A percentile compares a stretch with the other conserved stretches of the same genome.
Evolutionary conservation across 306 rosid genomes (phyloP).

Genomic region (Fagus crenata): DNA sequence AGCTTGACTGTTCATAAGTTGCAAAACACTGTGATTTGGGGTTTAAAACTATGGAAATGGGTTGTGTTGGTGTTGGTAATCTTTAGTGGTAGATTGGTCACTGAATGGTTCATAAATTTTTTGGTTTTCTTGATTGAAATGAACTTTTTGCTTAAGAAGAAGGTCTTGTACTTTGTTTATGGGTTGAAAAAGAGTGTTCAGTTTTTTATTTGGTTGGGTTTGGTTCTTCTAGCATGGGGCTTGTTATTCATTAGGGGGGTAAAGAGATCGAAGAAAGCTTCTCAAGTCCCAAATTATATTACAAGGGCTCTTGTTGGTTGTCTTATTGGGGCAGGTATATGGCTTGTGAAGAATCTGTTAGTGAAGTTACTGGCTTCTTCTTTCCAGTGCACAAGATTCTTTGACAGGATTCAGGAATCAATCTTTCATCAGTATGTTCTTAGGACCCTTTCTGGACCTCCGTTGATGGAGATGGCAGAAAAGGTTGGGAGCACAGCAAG

Average conservation of each 20-base stretch:
- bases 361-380: constrained; percentile 65
- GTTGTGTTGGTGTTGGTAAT: constrained; percentile 60
- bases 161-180: constrained; percentile 79
- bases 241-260: constrained; percentile 50
- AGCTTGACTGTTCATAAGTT: constrained; percentile 39
- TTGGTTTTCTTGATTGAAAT: constrained; percentile 66
- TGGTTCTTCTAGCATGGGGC: constrained; percentile 73
- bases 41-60: constrained; percentile 71
- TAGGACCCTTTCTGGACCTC: constrained; percentile 72
- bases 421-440: constrained; percentile 79
- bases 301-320: constrained; percentile 64
- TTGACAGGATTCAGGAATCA: constrained; percentile 84
- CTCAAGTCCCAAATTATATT: constrained; percentile 44
- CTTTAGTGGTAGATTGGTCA: constrained; percentile 64
- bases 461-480: constrained; percentile 62
- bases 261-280: constrained; percentile 40
- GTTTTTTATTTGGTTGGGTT: constrained; percentile 62
- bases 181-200: constrained; percentile 76
- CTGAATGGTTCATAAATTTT: constrained; percentile 63
- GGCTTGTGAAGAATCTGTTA: constrained; percentile 62
- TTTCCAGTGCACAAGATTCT: constrained; percentile 74
- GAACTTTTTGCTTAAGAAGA: constrained; percentile 68
- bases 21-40: constrained; percentile 42
- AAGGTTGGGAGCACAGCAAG: constrained; percentile 38
- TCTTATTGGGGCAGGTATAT: constrained; percentile 63